A percentile compares a stretch with the other conserved stretches of the same genome.
Evolutionary conservation across 305 asterid species (phyloP).

Genomic region (Solanum aculeatissimum): DNA sequence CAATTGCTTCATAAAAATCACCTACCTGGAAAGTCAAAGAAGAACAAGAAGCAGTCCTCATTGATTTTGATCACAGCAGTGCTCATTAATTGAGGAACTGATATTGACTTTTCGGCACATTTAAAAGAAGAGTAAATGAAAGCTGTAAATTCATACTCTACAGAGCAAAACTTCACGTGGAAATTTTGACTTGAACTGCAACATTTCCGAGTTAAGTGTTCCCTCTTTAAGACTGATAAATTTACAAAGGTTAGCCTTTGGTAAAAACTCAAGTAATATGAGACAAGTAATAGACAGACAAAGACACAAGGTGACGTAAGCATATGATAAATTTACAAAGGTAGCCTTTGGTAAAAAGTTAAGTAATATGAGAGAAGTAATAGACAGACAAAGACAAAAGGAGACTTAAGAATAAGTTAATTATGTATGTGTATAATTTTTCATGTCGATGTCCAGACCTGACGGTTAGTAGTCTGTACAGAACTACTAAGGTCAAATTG

Average conservation of each 20-base stretch:
- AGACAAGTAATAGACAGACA: neutral
- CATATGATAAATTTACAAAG: neutral
- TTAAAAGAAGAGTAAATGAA: slow-evolving; percentile 6
- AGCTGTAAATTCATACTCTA: slow-evolving; percentile 45
- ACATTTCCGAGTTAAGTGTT: slow-evolving; percentile 82
- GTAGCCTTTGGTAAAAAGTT: neutral
- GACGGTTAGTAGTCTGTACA: neutral
- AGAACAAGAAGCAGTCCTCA: slow-evolving; percentile 7
- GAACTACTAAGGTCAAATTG: neutral
- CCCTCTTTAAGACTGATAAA: slow-evolving; percentile 83
- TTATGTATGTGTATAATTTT: neutral
- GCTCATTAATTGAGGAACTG: slow-evolving; percentile 3
- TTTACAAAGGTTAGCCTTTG: neutral
- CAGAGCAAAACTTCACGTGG: slow-evolving; percentile 96
- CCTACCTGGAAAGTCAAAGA: slow-evolving; percentile 53
- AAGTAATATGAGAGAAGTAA: neutral
- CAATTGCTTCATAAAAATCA: slow-evolving; percentile 93
- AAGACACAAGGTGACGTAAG: neutral
- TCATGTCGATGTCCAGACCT: neutral
- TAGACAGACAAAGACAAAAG: neutral
- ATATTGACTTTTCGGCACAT: neutral
- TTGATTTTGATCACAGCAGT: neutral
- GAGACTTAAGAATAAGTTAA: neutral
- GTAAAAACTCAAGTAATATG: neutral
- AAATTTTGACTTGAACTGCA: slow-evolving; percentile 88